These are phyloP conservation scores for Plasmodium yoelii DNA, from an alignment of 169 alveolate species.

Conservation along the genomic window DNA sequence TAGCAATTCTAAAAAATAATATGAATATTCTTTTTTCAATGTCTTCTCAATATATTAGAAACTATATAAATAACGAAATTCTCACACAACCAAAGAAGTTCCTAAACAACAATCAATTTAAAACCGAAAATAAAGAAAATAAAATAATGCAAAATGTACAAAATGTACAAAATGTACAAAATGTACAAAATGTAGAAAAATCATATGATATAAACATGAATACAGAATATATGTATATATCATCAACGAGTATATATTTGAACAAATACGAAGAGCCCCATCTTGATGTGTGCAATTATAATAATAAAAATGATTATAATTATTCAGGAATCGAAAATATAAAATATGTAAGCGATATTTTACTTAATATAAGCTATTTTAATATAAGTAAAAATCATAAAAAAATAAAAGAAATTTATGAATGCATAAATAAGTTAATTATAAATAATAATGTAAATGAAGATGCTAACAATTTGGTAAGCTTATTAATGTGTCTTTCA, in stretches of 20 bases:
- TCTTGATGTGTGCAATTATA: background rate
- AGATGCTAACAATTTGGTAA: slow-evolving; percentile 5
- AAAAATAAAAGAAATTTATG: slow-evolving; percentile 44
- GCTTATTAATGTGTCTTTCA: slow-evolving; percentile 36
- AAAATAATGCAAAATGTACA: too few relatives aligned
- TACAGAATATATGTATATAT: slow-evolving; percentile 40
- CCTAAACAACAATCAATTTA: too few relatives aligned
- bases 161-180: too few relatives aligned
- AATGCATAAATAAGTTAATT: slow-evolving; percentile 36
- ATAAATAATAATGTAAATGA: background rate
- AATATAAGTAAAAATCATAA: slow-evolving; percentile 55
- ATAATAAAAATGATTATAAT: background rate
- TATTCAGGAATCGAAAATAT: background rate
- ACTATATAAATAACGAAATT: slow-evolving; percentile 19
- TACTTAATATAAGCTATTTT: slow-evolving; percentile 48
- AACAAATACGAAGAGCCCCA: background rate
- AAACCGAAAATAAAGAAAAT: too few relatives aligned
- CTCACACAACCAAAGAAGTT: background rate
- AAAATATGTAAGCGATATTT: slow-evolving; percentile 23
- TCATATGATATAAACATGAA: slow-evolving; percentile 34
- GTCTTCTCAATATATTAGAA: slow-evolving; percentile 23
- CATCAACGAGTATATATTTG: slow-evolving; percentile 8
- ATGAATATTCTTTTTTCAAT: slow-evolving; percentile 67
- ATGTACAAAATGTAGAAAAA: too few relatives aligned
- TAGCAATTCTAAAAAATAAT: slow-evolving; percentile 33